Evolutionary conservation across 108 stramenopile species (phyloP).

Genomic region (Aurantiochytrium sp.): DNA sequence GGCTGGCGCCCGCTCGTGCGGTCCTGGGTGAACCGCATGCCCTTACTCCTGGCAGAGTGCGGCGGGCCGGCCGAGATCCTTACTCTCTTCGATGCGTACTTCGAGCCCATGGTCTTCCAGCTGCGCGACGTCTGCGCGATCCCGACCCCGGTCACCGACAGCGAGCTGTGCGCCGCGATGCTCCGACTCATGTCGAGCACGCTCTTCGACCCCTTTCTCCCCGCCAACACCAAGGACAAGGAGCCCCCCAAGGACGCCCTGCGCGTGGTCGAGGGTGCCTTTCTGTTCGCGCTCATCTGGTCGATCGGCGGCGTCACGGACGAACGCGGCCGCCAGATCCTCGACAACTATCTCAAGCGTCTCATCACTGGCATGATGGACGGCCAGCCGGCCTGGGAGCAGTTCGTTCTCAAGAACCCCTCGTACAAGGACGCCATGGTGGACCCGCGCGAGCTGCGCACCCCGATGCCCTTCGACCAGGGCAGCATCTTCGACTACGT

Average conservation of each 20-base stretch:
- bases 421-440: conserved; percentile 34
- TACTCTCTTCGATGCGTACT: conserved; percentile 55
- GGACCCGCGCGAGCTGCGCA: background rate
- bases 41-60: conserved; percentile 32
- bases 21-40: conserved; percentile 53
- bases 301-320: conserved; percentile 58
- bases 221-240: background rate
- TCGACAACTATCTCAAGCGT: conserved; percentile 45
- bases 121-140: conserved; percentile 44
- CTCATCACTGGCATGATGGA: conserved; percentile 41
- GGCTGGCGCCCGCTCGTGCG: conserved; percentile 57
- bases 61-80: conserved; percentile 36
- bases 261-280: conserved; percentile 51
- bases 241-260: conserved; percentile 47
- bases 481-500: conserved; percentile 50
- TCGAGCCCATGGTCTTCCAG: conserved; percentile 50
- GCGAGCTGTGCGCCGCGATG: conserved; percentile 37
- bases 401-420: conserved; percentile 56
- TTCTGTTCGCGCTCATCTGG: conserved; percentile 54
- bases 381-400: conserved; percentile 34
- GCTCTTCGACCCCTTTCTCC: conserved; percentile 38
- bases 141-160: conserved; percentile 55
- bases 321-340: conserved; percentile 43
- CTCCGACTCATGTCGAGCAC: conserved; percentile 30
- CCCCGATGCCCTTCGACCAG: conserved; percentile 32